A percentile compares a stretch with the other conserved stretches of the same genome.
These are phyloP conservation scores for Rhododendron ferrugineum DNA, from an alignment of 148 eudicot species.

Conservation along the genomic window DNA sequence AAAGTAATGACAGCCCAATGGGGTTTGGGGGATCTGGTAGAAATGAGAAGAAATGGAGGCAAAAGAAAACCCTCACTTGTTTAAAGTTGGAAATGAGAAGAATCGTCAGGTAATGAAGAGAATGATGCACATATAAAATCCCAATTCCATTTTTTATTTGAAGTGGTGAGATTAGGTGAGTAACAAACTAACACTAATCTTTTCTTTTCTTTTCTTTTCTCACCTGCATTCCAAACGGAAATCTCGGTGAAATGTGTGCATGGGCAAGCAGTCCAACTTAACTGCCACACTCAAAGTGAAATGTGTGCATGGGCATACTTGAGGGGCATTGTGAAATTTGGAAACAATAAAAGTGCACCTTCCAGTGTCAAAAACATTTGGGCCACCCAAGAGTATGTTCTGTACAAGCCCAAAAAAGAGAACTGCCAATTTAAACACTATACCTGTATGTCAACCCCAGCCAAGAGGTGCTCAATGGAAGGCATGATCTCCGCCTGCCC, in stretches of 20 bases:
- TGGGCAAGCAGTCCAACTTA: not conserved
- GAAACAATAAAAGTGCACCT: not conserved
- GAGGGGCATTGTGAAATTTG: not conserved
- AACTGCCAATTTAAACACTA: constrained; percentile 1
- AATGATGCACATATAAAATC: not conserved
- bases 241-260: not conserved
- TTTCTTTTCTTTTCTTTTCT: not conserved
- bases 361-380: not conserved
- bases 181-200: not conserved
- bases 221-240: not conserved
- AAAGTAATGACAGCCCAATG: not conserved
- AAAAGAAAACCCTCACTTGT: not conserved
- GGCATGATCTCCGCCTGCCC: constrained; percentile 75
- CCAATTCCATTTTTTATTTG: not conserved
- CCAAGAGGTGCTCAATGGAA: constrained; percentile 63
- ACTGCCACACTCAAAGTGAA: not conserved
- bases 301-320: not conserved
- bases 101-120: not conserved
- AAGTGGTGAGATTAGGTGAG: not conserved
- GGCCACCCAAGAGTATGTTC: not conserved
- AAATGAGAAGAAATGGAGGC: not conserved
- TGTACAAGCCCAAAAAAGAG: not conserved
- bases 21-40: not conserved
- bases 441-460: constrained; percentile 74
- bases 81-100: not conserved